Evolutionary conservation across 176 grass and related monocot genomes (phyloP).

Genomic region (Chloris gayana): DNA sequence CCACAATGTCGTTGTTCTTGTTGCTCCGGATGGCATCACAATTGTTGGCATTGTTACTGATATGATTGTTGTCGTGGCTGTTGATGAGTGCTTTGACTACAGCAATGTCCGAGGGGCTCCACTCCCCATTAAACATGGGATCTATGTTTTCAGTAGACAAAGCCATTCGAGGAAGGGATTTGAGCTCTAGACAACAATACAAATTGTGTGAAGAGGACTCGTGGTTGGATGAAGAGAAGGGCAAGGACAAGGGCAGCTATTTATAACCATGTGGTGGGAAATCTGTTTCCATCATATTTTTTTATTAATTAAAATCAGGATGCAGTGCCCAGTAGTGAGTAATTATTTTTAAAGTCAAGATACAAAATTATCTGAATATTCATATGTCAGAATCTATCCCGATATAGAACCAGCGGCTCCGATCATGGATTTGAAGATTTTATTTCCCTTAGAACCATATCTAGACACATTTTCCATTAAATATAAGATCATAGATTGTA

Average conservation of each 20-base stretch:
- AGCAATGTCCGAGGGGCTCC: neutral
- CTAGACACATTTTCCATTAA: no score
- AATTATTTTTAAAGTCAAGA: neutral
- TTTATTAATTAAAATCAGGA: neutral
- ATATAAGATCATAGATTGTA: no score
- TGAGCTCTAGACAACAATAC: neutral
- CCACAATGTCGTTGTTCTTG: neutral
- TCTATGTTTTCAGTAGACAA: neutral
- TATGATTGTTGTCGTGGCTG: no score
- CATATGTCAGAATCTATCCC: neutral
- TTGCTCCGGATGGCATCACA: neutral
- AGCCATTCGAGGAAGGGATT: neutral
- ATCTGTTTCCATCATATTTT: neutral
- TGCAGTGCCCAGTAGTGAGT: neutral
- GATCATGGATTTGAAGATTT: neutral
- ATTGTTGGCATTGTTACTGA: neutral
- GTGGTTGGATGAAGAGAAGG: neutral
- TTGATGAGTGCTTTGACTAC: neutral
- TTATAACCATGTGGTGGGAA: slow-evolving; percentile 4
- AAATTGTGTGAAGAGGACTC: neutral
- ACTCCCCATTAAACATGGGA: neutral
- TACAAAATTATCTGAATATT: neutral
- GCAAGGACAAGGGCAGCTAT: neutral
- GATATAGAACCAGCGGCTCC: neutral
- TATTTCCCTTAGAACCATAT: no score